Evolutionary conservation across 345 rosid genomes (phyloP), one percentile per base, ranked within the genome.

Genomic region (Populus pruinosa): DNA sequence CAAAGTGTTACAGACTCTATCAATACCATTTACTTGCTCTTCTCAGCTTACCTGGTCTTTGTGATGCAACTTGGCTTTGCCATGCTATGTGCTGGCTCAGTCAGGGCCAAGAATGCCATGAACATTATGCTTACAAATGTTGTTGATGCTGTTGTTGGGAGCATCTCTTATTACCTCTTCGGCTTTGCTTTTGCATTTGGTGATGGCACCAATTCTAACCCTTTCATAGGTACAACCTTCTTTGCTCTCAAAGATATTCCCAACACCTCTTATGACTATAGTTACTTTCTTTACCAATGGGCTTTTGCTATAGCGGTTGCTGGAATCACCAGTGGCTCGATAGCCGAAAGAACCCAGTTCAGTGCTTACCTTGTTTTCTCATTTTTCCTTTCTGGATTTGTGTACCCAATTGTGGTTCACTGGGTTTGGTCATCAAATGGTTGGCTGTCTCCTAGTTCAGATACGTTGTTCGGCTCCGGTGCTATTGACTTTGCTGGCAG

Each of bases 121-220:
- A 89, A 90, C 79, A 89, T 89, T 39, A 89, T 88, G 91, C 94
- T 89, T 55, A 83, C 94, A 16, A 88, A 89, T 69, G 92, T 91
- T 49, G 91, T 91, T 29, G 91, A 91, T 76, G 92, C 91, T 3
- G 94, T 83, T n/a, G 91, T 87, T 72, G 91, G 92, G 50, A 87
- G 92, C 85, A 80, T 91, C 50, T 89, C 92, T 70, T 91, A 87
- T 77, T 89, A 80, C 82, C 85, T 91, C 75, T 89, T 89, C 36
- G 94, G 94, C 81, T 91, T 91, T 79, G 94, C 91, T 67, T 88
- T 89, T 78, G 90, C 94, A 9, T 91, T 89, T 43, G 94, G 92
- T n/a, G 82, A 81, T 18, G 84, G 81, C 5, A 49, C 90, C 38
- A 35, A 0, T 67, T 72, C 91, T 47, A 89, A 88, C 61, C 90